Conservation (phyloP, 164 flowering plant species). For the Stephania yunnanensis region DNA sequence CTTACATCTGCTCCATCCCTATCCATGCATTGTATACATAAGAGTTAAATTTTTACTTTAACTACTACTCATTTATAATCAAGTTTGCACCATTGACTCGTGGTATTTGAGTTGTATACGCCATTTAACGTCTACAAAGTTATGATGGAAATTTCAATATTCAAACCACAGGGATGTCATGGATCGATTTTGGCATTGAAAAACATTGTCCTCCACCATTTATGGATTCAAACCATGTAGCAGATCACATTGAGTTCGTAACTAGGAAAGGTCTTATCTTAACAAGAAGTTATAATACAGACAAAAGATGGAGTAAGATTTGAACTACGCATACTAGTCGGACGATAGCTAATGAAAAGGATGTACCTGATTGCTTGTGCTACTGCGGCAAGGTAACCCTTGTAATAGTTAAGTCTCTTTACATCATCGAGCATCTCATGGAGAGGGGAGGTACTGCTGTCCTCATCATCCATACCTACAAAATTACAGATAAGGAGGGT, state of each 20-base stretch:
- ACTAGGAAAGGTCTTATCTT: too few relatives aligned
- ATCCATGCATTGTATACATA: constrained; percentile 13
- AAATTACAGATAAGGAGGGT: neutral
- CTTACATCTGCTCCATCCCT: constrained; percentile 77
- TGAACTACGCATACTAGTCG: constrained; percentile 2
- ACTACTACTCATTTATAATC: neutral
- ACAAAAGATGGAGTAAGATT: neutral
- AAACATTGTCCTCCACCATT: too few relatives aligned
- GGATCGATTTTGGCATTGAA: too few relatives aligned
- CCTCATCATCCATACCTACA: constrained; percentile 97
- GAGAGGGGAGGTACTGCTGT: constrained; percentile 37
- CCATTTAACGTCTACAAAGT: too few relatives aligned
- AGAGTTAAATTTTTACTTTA: neutral
- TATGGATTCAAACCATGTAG: neutral
- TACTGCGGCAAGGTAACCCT: constrained; percentile 71
- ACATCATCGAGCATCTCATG: constrained; percentile 79
- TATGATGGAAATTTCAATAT: too few relatives aligned
- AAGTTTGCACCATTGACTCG: neutral
- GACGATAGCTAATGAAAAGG: neutral
- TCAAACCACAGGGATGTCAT: too few relatives aligned
- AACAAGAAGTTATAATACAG: too few relatives aligned
- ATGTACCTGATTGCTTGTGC: constrained; percentile 69
- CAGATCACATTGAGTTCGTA: neutral
- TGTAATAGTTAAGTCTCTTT: constrained; percentile 57
- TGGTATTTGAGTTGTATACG: too few relatives aligned